Conservation (phyloP, 2,329 filamentous ascomycete species). For the Hymenoscyphus infarciens region DNA sequence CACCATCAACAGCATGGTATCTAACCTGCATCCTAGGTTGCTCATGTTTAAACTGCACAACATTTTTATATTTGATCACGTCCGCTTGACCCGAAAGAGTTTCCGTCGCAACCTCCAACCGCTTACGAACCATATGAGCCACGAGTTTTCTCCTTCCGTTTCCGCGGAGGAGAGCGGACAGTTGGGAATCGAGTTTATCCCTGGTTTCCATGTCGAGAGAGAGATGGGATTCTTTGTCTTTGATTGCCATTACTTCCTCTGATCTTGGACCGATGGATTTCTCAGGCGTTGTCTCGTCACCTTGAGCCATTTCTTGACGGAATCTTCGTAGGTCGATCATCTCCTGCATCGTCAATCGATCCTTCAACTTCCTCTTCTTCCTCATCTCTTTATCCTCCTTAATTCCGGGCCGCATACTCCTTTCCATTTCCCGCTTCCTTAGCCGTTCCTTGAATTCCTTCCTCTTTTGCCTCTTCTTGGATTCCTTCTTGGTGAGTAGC, state of each 20-base stretch:
- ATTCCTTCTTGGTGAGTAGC: no score
- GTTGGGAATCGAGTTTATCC: neutral
- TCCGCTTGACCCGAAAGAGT: neutral
- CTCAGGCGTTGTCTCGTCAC: neutral
- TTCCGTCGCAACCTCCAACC: neutral
- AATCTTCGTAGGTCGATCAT: no score
- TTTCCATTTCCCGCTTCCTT: no score
- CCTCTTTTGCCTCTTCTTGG: no score
- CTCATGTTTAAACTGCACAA: neutral
- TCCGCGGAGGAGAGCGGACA: neutral
- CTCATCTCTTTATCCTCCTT: no score
- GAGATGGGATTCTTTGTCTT: neutral
- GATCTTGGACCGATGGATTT: neutral
- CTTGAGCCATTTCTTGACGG: no score
- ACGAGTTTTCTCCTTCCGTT: neutral
- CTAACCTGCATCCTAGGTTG: neutral
- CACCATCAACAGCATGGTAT: neutral
- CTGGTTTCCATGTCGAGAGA: neutral
- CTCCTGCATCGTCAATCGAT: no score
- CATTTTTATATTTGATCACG: neutral
- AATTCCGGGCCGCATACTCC: no score
- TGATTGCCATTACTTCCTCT: neutral
- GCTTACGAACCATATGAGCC: neutral
- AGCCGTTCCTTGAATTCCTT: no score
- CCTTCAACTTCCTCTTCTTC: no score